Percentiles rank a stretch among this genome's conserved stretches.
Evolutionary conservation across 225 moss, liverwort and hornwort species (phyloP).

Genomic region (Polytrichum formosum): DNA sequence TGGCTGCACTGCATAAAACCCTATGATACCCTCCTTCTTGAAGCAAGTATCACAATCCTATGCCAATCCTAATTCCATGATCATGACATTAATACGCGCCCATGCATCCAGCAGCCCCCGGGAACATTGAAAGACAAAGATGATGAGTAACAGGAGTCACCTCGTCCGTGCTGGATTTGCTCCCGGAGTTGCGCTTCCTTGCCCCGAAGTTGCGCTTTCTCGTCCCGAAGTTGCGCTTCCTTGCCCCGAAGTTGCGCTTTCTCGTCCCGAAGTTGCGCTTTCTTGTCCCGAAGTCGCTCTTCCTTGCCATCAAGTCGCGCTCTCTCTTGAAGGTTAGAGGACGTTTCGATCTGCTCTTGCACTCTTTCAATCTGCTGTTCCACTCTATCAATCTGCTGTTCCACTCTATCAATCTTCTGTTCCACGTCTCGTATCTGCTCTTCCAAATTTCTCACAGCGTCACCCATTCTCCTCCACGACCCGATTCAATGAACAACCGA

Average conservation of each 20-base stretch:
- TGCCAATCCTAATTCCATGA: background rate
- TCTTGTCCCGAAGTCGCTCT: too few species aligned
- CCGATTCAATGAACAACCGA: too few species aligned
- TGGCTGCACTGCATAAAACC: too few species aligned
- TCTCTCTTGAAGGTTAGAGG: conserved; percentile 1
- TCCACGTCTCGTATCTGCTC: background rate
- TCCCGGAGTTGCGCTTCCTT: conserved; percentile 7
- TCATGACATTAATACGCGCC: conserved; percentile 4
- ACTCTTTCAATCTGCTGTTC: background rate
- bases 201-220: conserved; percentile 5
- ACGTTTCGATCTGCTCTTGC: background rate
- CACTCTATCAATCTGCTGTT: too few species aligned
- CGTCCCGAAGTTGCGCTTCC: background rate
- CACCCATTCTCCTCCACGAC: conserved; percentile 9
- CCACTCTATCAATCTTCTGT: too few species aligned
- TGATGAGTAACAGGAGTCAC: conserved; percentile 4
- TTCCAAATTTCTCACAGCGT: conserved; percentile 1
- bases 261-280: too few species aligned
- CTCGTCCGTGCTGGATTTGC: background rate
- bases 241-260: too few species aligned
- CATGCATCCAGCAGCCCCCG: conserved; percentile 3
- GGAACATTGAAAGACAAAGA: background rate
- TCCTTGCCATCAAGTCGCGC: too few species aligned
- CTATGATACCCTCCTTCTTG: too few species aligned
- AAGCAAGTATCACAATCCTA: too few species aligned